Evolutionary conservation across 805 yeast genomes (phyloP), one percentile per base, ranked within the genome.

Genomic region (Schwanniomyces vanrijiae): DNA sequence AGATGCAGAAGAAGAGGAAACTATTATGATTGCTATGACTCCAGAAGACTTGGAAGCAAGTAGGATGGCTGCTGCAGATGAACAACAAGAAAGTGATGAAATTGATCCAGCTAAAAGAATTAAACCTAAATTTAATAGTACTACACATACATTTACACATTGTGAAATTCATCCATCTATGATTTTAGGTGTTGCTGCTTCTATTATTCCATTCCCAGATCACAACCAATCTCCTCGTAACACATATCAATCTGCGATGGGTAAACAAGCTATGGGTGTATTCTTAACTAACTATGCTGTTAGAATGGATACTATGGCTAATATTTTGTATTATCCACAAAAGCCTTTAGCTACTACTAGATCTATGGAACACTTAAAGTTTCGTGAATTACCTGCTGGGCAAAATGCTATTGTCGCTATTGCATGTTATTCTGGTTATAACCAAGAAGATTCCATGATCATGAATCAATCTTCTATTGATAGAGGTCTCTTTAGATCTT

Each of bases 231-330:
- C 97, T 50, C 99, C 99, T 50, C 92, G 99, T 84, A 94, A 94
- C 66, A 94, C 99, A 3, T 94, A 94, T 71, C 99, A 94, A 76
- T 91, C 97, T 66, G 99, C 99, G 54, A 94, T 94, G 99, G 99
- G 99, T 83, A 94, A 94, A 71, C 99, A 94, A 75, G 99, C 99
- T 48, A 94, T 94, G 99, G 99, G 99, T 65, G 98, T 94, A 8
- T 92, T 88, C 69, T 78, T 92, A 60, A 94, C 99, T 4, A 94
- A 94, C 64, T 94, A 92, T 68, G 81, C 86, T 49, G 96, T 92
- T 44, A 88, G 99, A 73, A 94, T 94, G 99, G 99, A 94, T 70
- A 94, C 99, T 1, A 94, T 94, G 99, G 97, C 99, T 8, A 94
- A 94, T 64, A 92, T 94, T 59, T 77, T 94, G 56, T 94, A 94